Evolutionary conservation across 257 asterid species (phyloP).

Genomic region (Nyctanthes arbortristis): DNA sequence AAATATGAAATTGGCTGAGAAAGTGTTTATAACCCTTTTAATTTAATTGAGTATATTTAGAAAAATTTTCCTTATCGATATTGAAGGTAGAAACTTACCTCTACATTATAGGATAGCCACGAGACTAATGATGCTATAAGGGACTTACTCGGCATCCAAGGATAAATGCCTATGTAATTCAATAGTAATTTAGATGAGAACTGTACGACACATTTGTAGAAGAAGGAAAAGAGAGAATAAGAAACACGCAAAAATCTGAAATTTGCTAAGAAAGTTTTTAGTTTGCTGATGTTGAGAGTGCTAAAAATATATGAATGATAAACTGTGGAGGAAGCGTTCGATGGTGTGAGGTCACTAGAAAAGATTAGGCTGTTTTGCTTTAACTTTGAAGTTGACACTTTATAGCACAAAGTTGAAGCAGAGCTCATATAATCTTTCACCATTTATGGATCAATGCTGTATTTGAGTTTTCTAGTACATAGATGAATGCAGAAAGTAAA

Average conservation of each 20-base stretch:
- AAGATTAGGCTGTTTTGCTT: not conserved
- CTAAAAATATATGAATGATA: not conserved
- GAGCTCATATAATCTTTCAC: not conserved
- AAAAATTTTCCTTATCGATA: no score
- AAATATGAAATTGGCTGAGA: not conserved
- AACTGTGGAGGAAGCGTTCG: not conserved
- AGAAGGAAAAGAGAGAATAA: not conserved
- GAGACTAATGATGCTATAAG: not conserved
- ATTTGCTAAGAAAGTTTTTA: not conserved
- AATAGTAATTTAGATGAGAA: not conserved
- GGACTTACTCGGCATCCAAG: not conserved
- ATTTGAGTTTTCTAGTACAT: not conserved
- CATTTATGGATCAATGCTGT: not conserved
- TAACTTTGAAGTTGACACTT: not conserved
- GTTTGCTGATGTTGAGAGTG: not conserved
- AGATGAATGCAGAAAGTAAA: not conserved
- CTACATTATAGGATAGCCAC: not conserved
- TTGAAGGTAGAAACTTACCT: not conserved
- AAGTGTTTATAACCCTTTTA: no score
- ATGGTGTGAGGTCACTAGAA: not conserved
- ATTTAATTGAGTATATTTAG: no score
- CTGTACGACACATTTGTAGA: not conserved
- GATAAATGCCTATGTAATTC: not conserved
- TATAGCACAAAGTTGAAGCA: not conserved
- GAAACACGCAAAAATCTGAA: not conserved